Evolutionary conservation across 2,329 filamentous ascomycete genomes (phyloP), one percentile per base, ranked within the genome.

Genomic region (Aureobasidium sp.): DNA sequence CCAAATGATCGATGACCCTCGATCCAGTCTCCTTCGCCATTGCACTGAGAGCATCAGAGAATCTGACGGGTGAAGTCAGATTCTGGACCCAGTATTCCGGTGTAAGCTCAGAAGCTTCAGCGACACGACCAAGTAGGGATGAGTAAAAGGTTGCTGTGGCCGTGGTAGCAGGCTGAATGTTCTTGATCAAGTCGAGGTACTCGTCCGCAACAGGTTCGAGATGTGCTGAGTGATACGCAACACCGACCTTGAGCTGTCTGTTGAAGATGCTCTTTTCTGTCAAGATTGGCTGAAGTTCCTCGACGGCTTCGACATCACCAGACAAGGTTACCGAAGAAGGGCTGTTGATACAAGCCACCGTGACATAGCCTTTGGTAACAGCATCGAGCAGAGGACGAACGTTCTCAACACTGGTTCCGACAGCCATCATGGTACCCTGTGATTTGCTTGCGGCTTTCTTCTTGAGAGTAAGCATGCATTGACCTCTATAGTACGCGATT

Each of bases 81-180:
- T 82, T 82, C 31, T 76, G 70, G 0, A 63, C 68, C 79, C 79
- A 82, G 67, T 81, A 81, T 0, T 52, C 48, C 5, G 62, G 68
- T 1, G 12, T 45, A 22, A 75, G 41, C 65, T 25, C 58, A 57
- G 17, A 41, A 56, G 17, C 44, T 25, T 9, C 62, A 22, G 31
- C 52, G 29, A 31, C 31, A 5, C 53, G 20, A 27, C 66, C 66
- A 22, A 34, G 34, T 4, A 68, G 22, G 8, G 64, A 65, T 12
- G 66, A 68, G 44, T 64, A 61, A 29, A 57, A 57, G 5, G 29
- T 57, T 2, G 53, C 53, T 12, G 39, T 57, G n/a, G 39, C 37
- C 7, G 53, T 57, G 12, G 25, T n/a, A 25, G 53, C 39, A 11
- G 53, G 53, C 15, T 57, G 53, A 39, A 45, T 36, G 29, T 57